phyloP scores from a whole-genome alignment of 441 rosid species.

The Populus hybrid region DNA sequence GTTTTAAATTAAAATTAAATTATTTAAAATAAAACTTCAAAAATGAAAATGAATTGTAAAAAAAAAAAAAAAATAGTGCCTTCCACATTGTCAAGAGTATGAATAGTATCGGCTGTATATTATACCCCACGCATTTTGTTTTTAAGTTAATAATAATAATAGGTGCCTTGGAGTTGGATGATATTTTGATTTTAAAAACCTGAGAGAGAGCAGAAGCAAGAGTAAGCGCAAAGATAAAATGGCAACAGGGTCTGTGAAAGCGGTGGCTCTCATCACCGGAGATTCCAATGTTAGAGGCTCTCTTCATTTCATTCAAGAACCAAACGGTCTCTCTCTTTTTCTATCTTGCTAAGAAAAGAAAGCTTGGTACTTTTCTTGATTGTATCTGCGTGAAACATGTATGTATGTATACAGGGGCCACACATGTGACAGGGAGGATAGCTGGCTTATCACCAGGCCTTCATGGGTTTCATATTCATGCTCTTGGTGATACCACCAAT shows the following conservation, averaged over 20 bases:
- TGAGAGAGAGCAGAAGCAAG: not conserved
- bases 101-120: too few species aligned
- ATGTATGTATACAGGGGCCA: conserved; percentile 43
- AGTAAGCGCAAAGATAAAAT: conserved; percentile 21
- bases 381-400: not conserved
- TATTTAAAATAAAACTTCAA: too few species aligned
- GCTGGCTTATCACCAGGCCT: conserved; percentile 83
- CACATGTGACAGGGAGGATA: conserved; percentile 68
- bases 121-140: too few species aligned
- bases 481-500: conserved; percentile 92
- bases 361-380: not conserved
- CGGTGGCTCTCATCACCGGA: conserved; percentile 81
- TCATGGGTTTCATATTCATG: conserved; percentile 97
- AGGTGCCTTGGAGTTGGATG: too few species aligned
- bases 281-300: conserved; percentile 56
- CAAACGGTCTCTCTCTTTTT: conserved; percentile 42
- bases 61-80: too few species aligned
- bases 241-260: conserved; percentile 56
- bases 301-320: conserved; percentile 56
- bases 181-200: not conserved
- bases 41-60: too few species aligned
- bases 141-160: too few species aligned
- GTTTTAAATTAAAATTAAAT: too few species aligned
- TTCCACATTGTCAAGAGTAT: too few species aligned
- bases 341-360: not conserved